Base-by-base conservation (phyloP, 225 moss, liverwort and hornwort genomes). In the Thuidium tamariscinum region DNA sequence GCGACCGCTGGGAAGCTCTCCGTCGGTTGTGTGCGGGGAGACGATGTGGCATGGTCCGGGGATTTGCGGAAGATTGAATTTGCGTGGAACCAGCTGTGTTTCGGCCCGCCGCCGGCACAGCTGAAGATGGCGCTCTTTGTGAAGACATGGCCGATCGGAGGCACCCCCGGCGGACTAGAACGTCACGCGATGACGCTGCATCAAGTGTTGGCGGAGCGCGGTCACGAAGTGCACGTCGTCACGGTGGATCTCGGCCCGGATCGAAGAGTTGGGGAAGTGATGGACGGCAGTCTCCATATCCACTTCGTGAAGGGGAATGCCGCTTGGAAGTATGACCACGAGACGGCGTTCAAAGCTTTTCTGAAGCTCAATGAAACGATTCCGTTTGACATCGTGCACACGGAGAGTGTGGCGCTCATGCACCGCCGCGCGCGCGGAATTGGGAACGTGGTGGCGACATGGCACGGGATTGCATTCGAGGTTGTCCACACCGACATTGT, bases 181-280 rank as follows among this genome's bases (percentile, higher is more conserved):
- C 92, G 97, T 46, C 97, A 97, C 74, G 97, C 97, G 18, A 94
- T 95, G 95, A 97, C 97, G 42, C 89, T 97, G 39, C 93, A 95
- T 77, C 86, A 91, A 61, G 95, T 87, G 81, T 85, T 97, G 37
- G 97, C 97, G 30, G 90, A 92, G 34, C 94, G 97, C 37, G 97
- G 97, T 12, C 97, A 97, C 65, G 91, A 89, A 34, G 91, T 95
- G 73, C 97, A 97, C 82, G 97, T 96, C 19, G 89, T 87, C 77
- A 95, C 95, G 52, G 89, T 92, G 85, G 85, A 74, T 73, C 92
- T 93, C 7, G 80, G 83, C 15, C 41, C 66, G 66, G 51, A 59
- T 70, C 64, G 72, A 57, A 41, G 74, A 70, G 64, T 87, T 39
- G 87, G 90, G 19, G 95, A 95, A 44, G 80, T 84, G 26, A 82